A percentile compares a stretch with the other conserved stretches of the same genome.
phyloP scores from a whole-genome alignment of 2,329 filamentous ascomycete genomes.

The Colletotrichum tabaci region DNA sequence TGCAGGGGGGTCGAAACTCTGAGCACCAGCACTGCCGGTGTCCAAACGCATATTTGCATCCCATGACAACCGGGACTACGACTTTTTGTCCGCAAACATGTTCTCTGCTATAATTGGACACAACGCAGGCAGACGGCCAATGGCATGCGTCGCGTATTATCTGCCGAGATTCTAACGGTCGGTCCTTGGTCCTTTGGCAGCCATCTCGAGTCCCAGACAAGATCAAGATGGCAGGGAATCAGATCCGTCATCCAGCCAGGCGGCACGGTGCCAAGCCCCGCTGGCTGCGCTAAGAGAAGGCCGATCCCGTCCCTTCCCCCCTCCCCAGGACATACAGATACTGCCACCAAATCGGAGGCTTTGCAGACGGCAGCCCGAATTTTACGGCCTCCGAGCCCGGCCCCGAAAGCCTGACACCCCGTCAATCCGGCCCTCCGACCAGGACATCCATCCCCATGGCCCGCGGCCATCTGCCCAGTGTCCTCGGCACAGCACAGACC shows the following conservation, averaged over 20 bases:
- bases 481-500: background rate
- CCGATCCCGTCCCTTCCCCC: background rate
- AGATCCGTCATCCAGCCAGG: too few relatives aligned
- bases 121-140: background rate
- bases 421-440: background rate
- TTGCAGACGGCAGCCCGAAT: background rate
- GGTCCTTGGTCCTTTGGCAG: background rate
- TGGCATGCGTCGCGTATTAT: too few relatives aligned
- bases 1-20: background rate
- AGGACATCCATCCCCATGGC: background rate
- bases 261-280: slow-evolving; percentile 19
- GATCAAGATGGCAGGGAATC: too few relatives aligned
- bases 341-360: background rate
- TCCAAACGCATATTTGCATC: background rate
- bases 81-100: background rate
- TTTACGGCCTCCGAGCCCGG: background rate
- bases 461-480: background rate
- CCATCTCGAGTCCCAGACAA: background rate
- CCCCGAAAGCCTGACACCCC: background rate
- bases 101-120: too few relatives aligned
- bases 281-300: background rate
- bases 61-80: background rate
- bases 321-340: too few relatives aligned
- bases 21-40: background rate
- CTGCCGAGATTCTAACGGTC: background rate